These are phyloP conservation scores for Tolypocladium tundrense DNA, from an alignment of 2,329 filamentous ascomycete genomes.

Conservation along the genomic window DNA sequence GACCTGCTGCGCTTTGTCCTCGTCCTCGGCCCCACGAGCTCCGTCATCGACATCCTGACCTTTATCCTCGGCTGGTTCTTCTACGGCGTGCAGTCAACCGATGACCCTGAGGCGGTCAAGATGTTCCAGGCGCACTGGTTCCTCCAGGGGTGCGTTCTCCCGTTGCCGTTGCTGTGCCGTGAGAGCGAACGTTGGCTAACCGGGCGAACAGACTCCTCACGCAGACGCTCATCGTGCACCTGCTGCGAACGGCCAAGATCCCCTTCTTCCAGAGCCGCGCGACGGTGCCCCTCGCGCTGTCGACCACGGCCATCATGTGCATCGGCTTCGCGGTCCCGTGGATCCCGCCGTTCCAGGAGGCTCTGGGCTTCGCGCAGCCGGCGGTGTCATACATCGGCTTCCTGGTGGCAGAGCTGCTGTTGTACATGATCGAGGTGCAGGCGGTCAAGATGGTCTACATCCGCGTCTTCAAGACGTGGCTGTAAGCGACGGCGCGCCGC, in stretches of 20 bases:
- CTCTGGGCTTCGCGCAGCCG: slow-evolving; percentile 11
- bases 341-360: slow-evolving; percentile 12
- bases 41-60: slow-evolving; percentile 15
- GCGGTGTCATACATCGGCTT: slow-evolving; percentile 11
- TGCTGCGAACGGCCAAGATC: slow-evolving; percentile 15
- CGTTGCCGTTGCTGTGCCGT: not conserved
- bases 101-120: slow-evolving; percentile 5
- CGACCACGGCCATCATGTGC: slow-evolving; percentile 12
- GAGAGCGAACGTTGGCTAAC: not conserved
- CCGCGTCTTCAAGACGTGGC: slow-evolving; percentile 14
- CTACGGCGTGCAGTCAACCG: slow-evolving; percentile 10
- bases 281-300: slow-evolving; percentile 10
- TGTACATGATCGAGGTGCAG: slow-evolving; percentile 16
- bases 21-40: slow-evolving; percentile 16
- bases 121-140: slow-evolving; percentile 17
- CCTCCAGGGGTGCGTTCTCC: slow-evolving; percentile 10
- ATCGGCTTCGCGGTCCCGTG: slow-evolving; percentile 15
- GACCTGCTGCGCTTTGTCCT: slow-evolving; percentile 18
- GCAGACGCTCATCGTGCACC: slow-evolving; percentile 17
- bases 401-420: slow-evolving; percentile 11
- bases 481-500: slow-evolving; percentile 5
- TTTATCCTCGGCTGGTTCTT: slow-evolving; percentile 13
- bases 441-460: slow-evolving; percentile 16
- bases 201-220: slow-evolving; percentile 10
- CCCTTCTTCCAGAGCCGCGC: slow-evolving; percentile 15